Percentiles rank a stretch among this genome's conserved stretches.
phyloP scores from a whole-genome alignment of 805 yeast species.

The Candida arabinofermentans region DNA sequence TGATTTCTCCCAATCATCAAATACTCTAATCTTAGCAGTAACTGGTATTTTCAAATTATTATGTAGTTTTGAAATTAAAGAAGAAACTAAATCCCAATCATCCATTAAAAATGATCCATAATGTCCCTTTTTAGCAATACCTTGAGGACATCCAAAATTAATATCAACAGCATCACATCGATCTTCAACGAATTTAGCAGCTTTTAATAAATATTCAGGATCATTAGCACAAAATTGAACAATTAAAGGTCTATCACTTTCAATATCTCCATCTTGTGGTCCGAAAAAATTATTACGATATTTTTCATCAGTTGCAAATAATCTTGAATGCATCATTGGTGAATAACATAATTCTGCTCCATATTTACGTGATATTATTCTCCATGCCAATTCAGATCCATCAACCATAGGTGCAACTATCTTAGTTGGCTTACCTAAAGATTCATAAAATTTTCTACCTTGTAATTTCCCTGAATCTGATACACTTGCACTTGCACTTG shows the following conservation, averaged over 20 bases:
- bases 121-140: slow-evolving; percentile 90
- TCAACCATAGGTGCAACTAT: slow-evolving; percentile 99
- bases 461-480: too few relatives aligned
- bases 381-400: slow-evolving; percentile 94
- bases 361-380: slow-evolving; percentile 75
- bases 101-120: slow-evolving; percentile 97
- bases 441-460: slow-evolving; percentile 69
- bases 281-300: slow-evolving; percentile 76
- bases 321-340: slow-evolving; percentile 93
- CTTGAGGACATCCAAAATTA: slow-evolving; percentile 97
- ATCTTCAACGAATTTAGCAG: slow-evolving; percentile 77
- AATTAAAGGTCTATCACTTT: slow-evolving; percentile 75
- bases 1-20: slow-evolving; percentile 77
- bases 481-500: not conserved
- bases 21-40: slow-evolving; percentile 92
- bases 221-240: slow-evolving; percentile 98
- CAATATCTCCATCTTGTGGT: slow-evolving; percentile 64
- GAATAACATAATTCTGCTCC: slow-evolving; percentile 95
- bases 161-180: slow-evolving; percentile 94
- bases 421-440: slow-evolving; percentile 70
- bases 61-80: slow-evolving; percentile 69
- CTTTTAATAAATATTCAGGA: slow-evolving; percentile 74
- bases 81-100: slow-evolving; percentile 82
- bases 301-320: slow-evolving; percentile 80
- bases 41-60: slow-evolving; percentile 78